Evolutionary conservation across 2,329 filamentous ascomycete genomes (phyloP).

Genomic region (Colletotrichum sp.): DNA sequence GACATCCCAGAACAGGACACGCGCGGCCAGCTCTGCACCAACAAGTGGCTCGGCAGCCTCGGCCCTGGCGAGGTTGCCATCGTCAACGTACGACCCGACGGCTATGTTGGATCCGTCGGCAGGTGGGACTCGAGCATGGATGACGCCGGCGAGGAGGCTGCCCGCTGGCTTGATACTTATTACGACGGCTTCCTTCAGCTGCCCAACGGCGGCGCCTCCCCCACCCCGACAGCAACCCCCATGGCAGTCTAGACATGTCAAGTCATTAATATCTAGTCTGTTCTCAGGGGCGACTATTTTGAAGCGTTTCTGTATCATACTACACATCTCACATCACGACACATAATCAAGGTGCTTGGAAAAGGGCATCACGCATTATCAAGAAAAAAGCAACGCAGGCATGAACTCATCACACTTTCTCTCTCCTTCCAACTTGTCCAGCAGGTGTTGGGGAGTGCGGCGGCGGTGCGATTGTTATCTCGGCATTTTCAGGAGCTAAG

Average conservation of each 20-base stretch:
- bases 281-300: neutral
- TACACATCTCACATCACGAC: slow-evolving; percentile 5
- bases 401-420: slow-evolving; percentile 18
- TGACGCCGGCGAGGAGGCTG: slow-evolving; percentile 56
- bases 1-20: slow-evolving; percentile 63
- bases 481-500: slow-evolving; percentile 22
- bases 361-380: neutral
- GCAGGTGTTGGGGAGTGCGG: slow-evolving; percentile 21
- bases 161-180: slow-evolving; percentile 60
- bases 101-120: slow-evolving; percentile 72
- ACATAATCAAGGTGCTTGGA: slow-evolving; percentile 13
- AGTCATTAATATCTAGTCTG: neutral
- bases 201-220: slow-evolving; percentile 30
- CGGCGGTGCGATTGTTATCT: slow-evolving; percentile 18
- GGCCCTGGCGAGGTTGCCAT: slow-evolving; percentile 64
- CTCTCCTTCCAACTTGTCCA: slow-evolving; percentile 11
- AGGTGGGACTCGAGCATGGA: slow-evolving; percentile 58
- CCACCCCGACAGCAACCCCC: slow-evolving; percentile 11
- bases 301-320: slow-evolving; percentile 6
- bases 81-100: slow-evolving; percentile 74
- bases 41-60: slow-evolving; percentile 72
- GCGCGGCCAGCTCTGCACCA: slow-evolving; percentile 59
- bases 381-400: slow-evolving; percentile 8
- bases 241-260: slow-evolving; percentile 4
- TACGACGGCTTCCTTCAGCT: slow-evolving; percentile 60